Conservation (phyloP, 257 asterid species). For the Scutellaria baicalensis region DNA sequence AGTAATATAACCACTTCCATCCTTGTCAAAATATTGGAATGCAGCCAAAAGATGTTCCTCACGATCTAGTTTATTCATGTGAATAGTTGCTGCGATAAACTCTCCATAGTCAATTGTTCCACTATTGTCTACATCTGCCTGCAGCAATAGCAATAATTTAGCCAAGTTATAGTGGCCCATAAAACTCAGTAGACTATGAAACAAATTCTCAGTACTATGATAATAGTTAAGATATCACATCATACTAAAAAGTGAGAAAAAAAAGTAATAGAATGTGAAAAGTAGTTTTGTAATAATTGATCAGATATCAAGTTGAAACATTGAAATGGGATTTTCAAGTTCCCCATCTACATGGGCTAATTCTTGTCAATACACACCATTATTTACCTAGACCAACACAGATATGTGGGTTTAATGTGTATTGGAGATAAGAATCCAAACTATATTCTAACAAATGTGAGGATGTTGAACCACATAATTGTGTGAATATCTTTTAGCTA, state of each 20-base stretch:
- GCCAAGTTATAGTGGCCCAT: neutral
- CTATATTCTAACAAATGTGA: neutral
- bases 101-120: slow-evolving; percentile 90
- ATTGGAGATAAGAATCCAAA: neutral
- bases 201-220: too few species aligned
- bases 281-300: too few species aligned
- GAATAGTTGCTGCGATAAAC: slow-evolving; percentile 83
- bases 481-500: neutral
- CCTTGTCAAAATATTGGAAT: slow-evolving; percentile 81
- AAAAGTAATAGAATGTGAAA: too few species aligned
- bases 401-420: neutral
- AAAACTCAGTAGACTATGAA: neutral
- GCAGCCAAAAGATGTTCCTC: slow-evolving; percentile 87
- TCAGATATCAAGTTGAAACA: neutral
- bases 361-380: neutral
- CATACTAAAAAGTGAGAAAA: too few species aligned
- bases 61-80: slow-evolving; percentile 74
- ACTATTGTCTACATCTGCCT: slow-evolving; percentile 92
- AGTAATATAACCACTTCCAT: slow-evolving; percentile 86
- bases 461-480: neutral
- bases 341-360: neutral
- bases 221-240: too few species aligned
- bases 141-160: slow-evolving; percentile 9
- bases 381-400: neutral
- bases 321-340: neutral